Evolutionary conservation across 306 rosid genomes (phyloP), one percentile per base, ranked within the genome.

Genomic region (Dryas drummondii): DNA sequence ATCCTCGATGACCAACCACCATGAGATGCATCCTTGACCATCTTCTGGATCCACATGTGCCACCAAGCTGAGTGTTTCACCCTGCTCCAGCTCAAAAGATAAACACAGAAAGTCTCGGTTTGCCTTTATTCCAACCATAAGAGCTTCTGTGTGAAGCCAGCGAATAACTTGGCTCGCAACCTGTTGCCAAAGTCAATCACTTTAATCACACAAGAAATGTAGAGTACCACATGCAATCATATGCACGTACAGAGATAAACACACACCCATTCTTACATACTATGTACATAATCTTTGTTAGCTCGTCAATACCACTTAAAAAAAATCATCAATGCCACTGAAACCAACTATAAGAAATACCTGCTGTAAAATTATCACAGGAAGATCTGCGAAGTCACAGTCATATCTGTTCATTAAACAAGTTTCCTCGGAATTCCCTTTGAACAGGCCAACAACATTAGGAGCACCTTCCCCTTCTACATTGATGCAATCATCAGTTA

Each of bases 401-500:
- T 88, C 79, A 53, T 90, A 91, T 86, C 85, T 85, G 84, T 94
- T 87, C 84, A 90, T 85, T 15, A 85, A 86, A 82, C 86, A 87
- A 44, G 71, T 78, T 78, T 94, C 96, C 86, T 78, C 87, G 62
- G 85, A 66, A 55, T 80, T 87, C 54, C 87, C 91, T 74, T 87
- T 91, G 82, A 88, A 87, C 70, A 87, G 81, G 61, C 97, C 97
- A 15, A 92, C 81, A 0, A 87, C 91, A 76, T 87, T 88, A 14
- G 96, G 97, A 76, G 97, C 89, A 72, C 96, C 98, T 86, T 88
- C 91, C 72, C 96, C 96, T 78, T 88, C 94, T 52, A 88, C 87
- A 42, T 73, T 79, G 85, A 94, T 88, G 87, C 88, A 79, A 83
- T 94, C 93, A 80, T 94, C 96, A 52, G 82, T 90, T 65, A 91